Evolutionary conservation across 345 rosid species (phyloP), one percentile per base, ranked within the genome.

Genomic region (Euphorbia pulcherrima): DNA sequence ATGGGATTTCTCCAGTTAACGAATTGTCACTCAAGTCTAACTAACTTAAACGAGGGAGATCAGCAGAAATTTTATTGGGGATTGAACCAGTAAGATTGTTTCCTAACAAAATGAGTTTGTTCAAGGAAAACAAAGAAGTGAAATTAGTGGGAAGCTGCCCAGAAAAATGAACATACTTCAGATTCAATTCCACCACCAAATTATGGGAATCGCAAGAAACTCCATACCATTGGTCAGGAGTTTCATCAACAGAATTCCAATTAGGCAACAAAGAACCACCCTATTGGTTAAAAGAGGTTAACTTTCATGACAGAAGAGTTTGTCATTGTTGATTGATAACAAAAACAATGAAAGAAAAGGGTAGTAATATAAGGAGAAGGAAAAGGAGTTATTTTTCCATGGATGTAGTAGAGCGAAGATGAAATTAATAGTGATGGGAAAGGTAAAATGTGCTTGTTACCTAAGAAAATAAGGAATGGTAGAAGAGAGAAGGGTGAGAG

Each of bases 21-120:
- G 80, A 83, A 79, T 92, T 92, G 75, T 80, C 90, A 13, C 93
- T 86, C 70, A 92, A 76, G 71, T 90, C 92, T 20, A 92, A 69
- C 68, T 62, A 68, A 0, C 58, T 71, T 70, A 85, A 60, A 48
- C 77, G 59, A 29, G 27, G 12, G n/a, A 50, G 87, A 85, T n/a
- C n/a, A 27, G 41, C 8, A 5, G 84, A 84, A 21, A 92, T 70
- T 74, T 84, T 79, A 57, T 62, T 77, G 0, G 93, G 89, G 70
- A 92, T 83, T 1, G 68, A 71, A 40, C 98, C 98, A 8, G 92
- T 88, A 69, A 90, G 88, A 72, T 92, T 92, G 44, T 83, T 74
- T 54, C 85, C 86, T 4, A 80, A 65, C 8, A 88, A 73, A 37
- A 83, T 72, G n/a, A n/a, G n/a, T n/a, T n/a, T n/a, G n/a, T n/a